phyloP scores from a whole-genome alignment of 2,329 filamentous ascomycete species.

The Beauveria rudraprayagi region DNA sequence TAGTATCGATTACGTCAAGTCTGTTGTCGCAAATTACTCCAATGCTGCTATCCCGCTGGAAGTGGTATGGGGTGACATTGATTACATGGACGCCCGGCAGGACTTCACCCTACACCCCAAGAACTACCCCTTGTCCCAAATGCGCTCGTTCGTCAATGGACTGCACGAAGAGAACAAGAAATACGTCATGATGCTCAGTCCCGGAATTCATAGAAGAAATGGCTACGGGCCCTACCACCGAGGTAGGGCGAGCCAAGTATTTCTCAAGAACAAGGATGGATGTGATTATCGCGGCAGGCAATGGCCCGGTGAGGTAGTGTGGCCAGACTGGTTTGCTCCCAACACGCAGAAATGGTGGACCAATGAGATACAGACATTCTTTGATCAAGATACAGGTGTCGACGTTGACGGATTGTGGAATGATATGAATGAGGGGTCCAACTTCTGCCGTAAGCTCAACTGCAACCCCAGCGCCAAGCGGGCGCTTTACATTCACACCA shows the following conservation, averaged over 20 bases:
- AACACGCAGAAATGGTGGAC: constrained; percentile 58
- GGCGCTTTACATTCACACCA: too few species aligned
- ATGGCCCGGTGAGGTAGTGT: constrained; percentile 63
- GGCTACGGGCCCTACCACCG: constrained; percentile 27
- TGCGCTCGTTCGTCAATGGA: constrained; percentile 58
- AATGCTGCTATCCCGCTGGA: constrained; percentile 60
- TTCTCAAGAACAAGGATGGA: constrained; percentile 14
- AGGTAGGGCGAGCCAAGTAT: constrained; percentile 34
- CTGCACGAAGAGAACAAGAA: constrained; percentile 61
- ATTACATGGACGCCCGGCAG: constrained; percentile 52
- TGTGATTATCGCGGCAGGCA: constrained; percentile 48
- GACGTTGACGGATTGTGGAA: constrained; percentile 76
- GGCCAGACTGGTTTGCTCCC: constrained; percentile 65
- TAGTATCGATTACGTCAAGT: constrained; percentile 57
- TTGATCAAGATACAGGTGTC: constrained; percentile 54
- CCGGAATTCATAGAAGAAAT: constrained; percentile 44
- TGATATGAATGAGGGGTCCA: constrained; percentile 50
- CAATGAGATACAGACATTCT: constrained; percentile 57
- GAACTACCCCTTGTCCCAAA: constrained; percentile 51
- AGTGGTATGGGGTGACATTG: constrained; percentile 68
- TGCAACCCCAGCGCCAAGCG: not conserved
- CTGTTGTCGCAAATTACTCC: constrained; percentile 60
- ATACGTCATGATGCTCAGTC: constrained; percentile 68
- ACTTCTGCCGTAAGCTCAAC: constrained; percentile 17
- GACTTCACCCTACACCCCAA: constrained; percentile 59